Base-by-base conservation (phyloP, 164 flowering plant genomes). In the Aristolochia fimbriata region DNA sequence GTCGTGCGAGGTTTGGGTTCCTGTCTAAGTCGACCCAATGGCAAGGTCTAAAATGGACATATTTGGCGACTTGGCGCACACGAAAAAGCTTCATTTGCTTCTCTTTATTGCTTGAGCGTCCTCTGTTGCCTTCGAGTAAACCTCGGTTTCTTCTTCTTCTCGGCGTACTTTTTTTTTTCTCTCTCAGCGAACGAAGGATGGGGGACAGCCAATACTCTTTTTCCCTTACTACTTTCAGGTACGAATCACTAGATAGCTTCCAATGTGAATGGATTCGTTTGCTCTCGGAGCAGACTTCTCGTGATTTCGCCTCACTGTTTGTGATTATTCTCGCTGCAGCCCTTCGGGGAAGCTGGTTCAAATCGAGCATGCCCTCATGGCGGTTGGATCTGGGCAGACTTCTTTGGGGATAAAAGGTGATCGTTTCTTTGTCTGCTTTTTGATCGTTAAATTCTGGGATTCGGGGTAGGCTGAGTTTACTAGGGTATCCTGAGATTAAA, bases 321-420 rank as follows among this genome's bases (percentile, higher is more conserved):
- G 43, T 37, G 43, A 6, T 37, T 37, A 37, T 3, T 15, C 21
- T 24, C 15, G 31, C 16, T 15, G 17, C 77, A 90, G 97, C 73
- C 99, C 99, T 66, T 88, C 99, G 0, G 99, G 99, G 14, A 93
- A 93, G 82, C 93, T 93, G 27, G 99, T 93, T 55, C 99, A 93
- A 82, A 93, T 93, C 66, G 99, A 93, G 56, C 91, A 93, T 65
- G 99, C 99, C 25, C 65, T 93, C 37, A 88, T 91, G 20, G 99
- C 99, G 0, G 99, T 93, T 51, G 99, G 99, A 61, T 93, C 99
- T 0, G 99, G 99, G 15, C 99, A 93, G 65, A 93, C 99, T 4
- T 93, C 99, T 50, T 70, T 93, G 0, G 99, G 99, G 5, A 93
- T 93, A 57, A 93, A 90, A 81, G 99, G 99, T 93, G 60, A 31